Evolutionary conservation across 2,329 filamentous ascomycete species (phyloP).

Genomic region (Monilinia aucupariae): DNA sequence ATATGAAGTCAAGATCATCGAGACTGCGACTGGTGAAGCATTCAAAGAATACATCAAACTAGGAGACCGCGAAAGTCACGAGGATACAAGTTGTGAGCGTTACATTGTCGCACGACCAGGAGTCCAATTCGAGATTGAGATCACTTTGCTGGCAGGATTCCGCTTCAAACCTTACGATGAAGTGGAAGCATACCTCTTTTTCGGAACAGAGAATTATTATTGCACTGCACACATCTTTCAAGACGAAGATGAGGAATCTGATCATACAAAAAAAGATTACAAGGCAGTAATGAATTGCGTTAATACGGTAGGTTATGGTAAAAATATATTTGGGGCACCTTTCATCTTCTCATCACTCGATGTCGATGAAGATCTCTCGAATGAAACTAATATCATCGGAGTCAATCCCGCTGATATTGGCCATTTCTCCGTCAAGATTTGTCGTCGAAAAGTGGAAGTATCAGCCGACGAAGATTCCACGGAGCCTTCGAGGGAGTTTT

Average conservation of each 20-base stretch:
- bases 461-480: no score
- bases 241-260: neutral
- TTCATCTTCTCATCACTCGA: neutral
- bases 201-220: neutral
- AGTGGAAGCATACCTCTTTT: neutral
- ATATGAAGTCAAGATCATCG: neutral
- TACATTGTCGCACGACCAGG: slow-evolving; percentile 14
- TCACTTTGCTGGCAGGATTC: slow-evolving; percentile 7
- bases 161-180: neutral
- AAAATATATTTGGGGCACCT: neutral
- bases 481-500: no score
- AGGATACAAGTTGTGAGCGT: slow-evolving; percentile 1
- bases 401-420: neutral
- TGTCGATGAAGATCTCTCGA: neutral
- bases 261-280: neutral
- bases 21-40: neutral
- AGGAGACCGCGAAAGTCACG: slow-evolving; percentile 2
- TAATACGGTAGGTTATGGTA: neutral
- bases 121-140: neutral
- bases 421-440: neutral
- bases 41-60: slow-evolving; percentile 16
- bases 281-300: neutral
- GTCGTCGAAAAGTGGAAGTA: neutral
- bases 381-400: neutral
- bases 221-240: neutral